A percentile compares a stretch with the other conserved stretches of the same genome.
These are phyloP conservation scores for Citrullus mucosospermus DNA, from an alignment of 306 rosid genomes.

Conservation along the genomic window DNA sequence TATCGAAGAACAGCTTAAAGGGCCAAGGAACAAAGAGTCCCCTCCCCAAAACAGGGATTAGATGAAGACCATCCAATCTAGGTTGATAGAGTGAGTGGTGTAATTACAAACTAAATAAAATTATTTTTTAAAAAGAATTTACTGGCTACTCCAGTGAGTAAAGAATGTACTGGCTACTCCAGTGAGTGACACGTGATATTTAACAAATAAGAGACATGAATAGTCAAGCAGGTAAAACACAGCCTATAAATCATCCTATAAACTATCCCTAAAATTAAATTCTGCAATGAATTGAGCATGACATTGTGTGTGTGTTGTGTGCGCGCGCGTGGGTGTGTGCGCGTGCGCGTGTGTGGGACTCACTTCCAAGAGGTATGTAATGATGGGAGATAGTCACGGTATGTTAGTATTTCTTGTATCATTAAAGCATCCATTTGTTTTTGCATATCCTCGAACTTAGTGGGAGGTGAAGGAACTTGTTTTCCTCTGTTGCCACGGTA, in stretches of 20 bases:
- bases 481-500: conserved; percentile 3
- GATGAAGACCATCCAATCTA: no score
- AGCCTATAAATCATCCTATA: not conserved
- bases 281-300: not conserved
- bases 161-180: no score
- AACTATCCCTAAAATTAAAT: not conserved
- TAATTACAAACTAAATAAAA: no score
- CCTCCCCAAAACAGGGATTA: no score
- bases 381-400: conserved; percentile 28
- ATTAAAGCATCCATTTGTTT: not conserved
- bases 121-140: no score
- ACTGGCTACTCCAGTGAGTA: no score
- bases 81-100: no score
- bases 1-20: no score
- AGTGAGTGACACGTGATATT: not conserved
- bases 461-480: conserved; percentile 11
- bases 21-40: no score
- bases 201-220: not conserved
- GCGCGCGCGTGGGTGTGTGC: no score
- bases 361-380: conserved; percentile 46
- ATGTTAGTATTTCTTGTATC: conserved; percentile 1
- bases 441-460: conserved; percentile 2
- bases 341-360: not conserved
- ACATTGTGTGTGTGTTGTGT: no score
- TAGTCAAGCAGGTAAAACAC: not conserved